Evolutionary conservation across 1,284 basidiomycete genomes (phyloP), one percentile per base, ranked within the genome.

Genomic region (Apiotrichum akiyoshidainum): DNA sequence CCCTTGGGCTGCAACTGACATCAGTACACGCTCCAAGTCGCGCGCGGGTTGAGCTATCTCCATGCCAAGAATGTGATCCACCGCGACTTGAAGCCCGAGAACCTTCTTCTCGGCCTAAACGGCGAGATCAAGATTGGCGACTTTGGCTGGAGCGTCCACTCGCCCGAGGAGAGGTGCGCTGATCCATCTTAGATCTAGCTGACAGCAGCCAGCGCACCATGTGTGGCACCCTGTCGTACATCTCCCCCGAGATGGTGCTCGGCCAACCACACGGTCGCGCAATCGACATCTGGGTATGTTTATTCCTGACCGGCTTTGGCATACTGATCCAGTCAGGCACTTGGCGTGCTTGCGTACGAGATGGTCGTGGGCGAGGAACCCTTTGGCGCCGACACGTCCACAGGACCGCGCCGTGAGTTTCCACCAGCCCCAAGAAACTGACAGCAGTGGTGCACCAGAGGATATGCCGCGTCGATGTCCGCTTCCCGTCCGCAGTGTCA

Each of bases 11-110:
- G 22, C 31, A 16, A 37, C 7, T 39, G 12, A 16, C 22, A 10
- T 16, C 79, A 92, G 74, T 99, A 98, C 78, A 88, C 96, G 63
- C 88, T 92, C 67, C 95, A 99, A 77, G 97, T 99, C 87, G 89
- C 95, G 6, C 93, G 96, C 73, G 95, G 93, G 1, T 81, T 99
- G 46, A 82, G 81, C 11, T 99, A 99, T 74, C 83, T 99, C 1
- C 95, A 99, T 73, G 81, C 83, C 51, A 97, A 98, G 72, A 91
- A 98, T 70, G 90, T 99, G 64, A 99, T 99, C 58, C 95, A 99
- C 76, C 86, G 96, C n/a, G 95, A 99, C 72, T 98, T 99, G 80
- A 99, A 99, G 78, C 96, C 95, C 0, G 96, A 98, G 79, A 99
- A 99, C 74, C 79, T 99, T 47, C 82, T 99, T 5, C 79, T 99